These are phyloP conservation scores for Lachnellula occidentalis DNA, from an alignment of 2,329 filamentous ascomycete species.

Conservation along the genomic window DNA sequence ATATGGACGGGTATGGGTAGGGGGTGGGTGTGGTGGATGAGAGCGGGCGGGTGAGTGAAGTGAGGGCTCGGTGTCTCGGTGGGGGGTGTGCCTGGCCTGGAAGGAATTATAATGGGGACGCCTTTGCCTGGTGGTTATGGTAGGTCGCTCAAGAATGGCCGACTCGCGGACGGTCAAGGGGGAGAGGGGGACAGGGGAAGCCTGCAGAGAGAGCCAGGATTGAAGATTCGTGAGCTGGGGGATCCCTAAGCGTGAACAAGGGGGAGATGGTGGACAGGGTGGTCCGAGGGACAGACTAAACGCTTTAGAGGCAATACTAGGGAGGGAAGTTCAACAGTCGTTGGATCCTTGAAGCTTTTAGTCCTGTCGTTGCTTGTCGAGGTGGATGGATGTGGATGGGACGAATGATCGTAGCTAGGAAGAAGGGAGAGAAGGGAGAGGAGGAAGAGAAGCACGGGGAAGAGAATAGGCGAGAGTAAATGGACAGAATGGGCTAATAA, in stretches of 20 bases:
- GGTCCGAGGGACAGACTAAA: constrained; percentile 1
- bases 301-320: constrained; percentile 7
- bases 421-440: not conserved
- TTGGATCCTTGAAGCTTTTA: no score
- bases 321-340: not conserved
- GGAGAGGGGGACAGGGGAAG: not conserved
- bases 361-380: not conserved
- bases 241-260: not conserved
- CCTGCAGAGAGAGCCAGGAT: not conserved
- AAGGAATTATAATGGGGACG: no score
- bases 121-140: no score
- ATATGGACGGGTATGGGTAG: not conserved
- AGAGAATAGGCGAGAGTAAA: not conserved
- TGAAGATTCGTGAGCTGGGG: not conserved
- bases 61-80: not conserved
- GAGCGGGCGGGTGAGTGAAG: not conserved
- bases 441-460: not conserved
- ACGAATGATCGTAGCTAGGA: not conserved
- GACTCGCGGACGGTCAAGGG: not conserved
- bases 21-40: not conserved
- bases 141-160: not conserved
- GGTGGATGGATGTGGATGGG: not conserved
- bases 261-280: not conserved
- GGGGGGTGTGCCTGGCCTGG: not conserved
- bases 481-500: not conserved